Evolutionary conservation across 352 stramenopile species (phyloP).

Genomic region (Pythium myriotylum): DNA sequence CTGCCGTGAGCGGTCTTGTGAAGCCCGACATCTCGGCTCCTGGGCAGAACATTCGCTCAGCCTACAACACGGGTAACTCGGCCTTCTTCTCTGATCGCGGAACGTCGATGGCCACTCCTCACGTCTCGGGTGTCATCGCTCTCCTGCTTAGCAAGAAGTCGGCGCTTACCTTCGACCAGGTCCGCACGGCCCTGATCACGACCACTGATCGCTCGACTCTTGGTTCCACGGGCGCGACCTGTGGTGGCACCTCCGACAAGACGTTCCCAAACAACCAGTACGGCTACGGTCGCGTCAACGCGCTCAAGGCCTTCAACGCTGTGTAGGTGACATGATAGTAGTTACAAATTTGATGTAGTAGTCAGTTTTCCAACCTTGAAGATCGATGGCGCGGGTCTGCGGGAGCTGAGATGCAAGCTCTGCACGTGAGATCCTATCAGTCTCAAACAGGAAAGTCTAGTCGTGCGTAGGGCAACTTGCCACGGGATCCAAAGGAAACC

Average conservation of each 20-base stretch:
- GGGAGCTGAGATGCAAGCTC: no score
- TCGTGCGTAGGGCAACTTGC: no score
- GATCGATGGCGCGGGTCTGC: no score
- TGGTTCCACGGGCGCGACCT: conserved; percentile 19
- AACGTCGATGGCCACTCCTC: conserved; percentile 39
- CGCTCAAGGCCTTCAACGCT: conserved; percentile 14
- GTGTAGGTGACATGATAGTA: background rate
- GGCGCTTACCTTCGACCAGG: conserved; percentile 22
- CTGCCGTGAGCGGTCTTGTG: conserved; percentile 15
- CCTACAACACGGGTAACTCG: conserved; percentile 22
- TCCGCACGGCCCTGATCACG: conserved; percentile 12
- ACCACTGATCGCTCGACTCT: conserved; percentile 23
- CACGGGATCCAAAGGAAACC: no score
- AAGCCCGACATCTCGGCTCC: conserved; percentile 40
- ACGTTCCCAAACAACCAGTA: conserved; percentile 39
- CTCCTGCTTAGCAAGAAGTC: conserved; percentile 29
- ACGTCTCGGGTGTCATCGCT: conserved; percentile 36
- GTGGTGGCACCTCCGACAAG: conserved; percentile 26
- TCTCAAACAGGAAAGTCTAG: no score
- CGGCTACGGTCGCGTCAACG: conserved; percentile 40
- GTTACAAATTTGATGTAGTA: no score
- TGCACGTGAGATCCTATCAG: no score
- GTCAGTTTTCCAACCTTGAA: no score
- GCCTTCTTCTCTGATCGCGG: conserved; percentile 9
- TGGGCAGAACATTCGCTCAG: conserved; percentile 27